Conservation (phyloP, 768 basidiomycete genomes). For the Gymnopilus junonius region DNA sequence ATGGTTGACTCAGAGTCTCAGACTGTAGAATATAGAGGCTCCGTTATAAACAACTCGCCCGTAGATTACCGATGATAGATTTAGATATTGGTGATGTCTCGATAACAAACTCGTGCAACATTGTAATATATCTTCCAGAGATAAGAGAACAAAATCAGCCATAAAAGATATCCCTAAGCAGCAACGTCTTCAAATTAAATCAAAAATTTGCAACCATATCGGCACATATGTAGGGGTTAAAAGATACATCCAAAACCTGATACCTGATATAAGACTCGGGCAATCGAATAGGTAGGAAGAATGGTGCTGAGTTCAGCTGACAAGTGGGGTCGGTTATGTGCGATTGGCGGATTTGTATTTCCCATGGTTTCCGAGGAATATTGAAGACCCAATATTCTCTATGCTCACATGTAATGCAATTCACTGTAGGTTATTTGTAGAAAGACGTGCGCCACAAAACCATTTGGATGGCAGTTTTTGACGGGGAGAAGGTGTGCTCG, state of each 20-base stretch:
- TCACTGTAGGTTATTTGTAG: constrained; percentile 27
- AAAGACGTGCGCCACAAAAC: constrained; percentile 38
- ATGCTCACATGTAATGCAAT: constrained; percentile 18
- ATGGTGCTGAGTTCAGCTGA: constrained; percentile 17
- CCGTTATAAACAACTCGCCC: not conserved
- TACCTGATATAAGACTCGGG: not conserved
- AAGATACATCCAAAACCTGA: not conserved
- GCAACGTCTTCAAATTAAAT: not conserved
- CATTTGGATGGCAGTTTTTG: constrained; percentile 30
- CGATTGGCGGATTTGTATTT: constrained; percentile 25
- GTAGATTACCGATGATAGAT: constrained; percentile 13
- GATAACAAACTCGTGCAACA: not conserved
- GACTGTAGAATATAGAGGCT: not conserved
- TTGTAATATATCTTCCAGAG: no score
- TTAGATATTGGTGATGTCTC: not conserved
- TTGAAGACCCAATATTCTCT: constrained; percentile 14
- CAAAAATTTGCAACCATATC: no score
- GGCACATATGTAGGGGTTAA: not conserved
- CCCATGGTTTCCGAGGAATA: constrained; percentile 33
- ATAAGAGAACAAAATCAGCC: not conserved
- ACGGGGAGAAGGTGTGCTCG: constrained; percentile 28
- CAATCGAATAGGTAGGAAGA: constrained; percentile 14
- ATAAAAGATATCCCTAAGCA: not conserved
- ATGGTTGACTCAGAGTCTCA: constrained; percentile 3
- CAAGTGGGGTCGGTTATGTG: constrained; percentile 18